These are phyloP conservation scores for Deinandra increscens DNA, from an alignment of 129 eudicot species.

Conservation along the genomic window DNA sequence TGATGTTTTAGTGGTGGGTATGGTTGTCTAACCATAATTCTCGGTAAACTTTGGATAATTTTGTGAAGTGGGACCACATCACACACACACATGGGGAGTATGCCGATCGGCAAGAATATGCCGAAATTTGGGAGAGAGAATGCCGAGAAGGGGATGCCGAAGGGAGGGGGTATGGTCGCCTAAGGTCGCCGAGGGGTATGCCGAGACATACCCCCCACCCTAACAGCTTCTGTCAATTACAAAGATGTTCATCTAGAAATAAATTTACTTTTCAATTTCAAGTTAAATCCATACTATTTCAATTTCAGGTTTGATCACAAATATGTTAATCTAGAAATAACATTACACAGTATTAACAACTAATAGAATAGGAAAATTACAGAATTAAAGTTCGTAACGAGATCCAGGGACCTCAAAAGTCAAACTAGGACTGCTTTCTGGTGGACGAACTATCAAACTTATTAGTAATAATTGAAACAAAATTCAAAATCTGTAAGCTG, in stretches of 20 bases:
- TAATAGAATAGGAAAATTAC: not conserved
- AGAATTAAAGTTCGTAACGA: not conserved
- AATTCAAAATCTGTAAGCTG: not conserved
- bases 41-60: too few relatives aligned
- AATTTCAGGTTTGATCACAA: too few relatives aligned
- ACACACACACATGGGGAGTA: too few relatives aligned
- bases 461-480: not conserved
- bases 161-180: too few relatives aligned
- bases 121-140: too few relatives aligned
- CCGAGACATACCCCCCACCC: too few relatives aligned
- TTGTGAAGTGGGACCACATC: too few relatives aligned
- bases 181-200: too few relatives aligned
- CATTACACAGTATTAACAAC: not conserved
- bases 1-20: too few relatives aligned
- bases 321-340: not conserved
- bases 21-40: too few relatives aligned
- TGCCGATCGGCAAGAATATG: too few relatives aligned
- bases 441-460: not conserved
- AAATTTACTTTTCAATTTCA: conserved; percentile 4
- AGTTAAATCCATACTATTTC: not conserved
- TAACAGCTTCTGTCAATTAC: not conserved
- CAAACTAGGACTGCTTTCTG: conserved; percentile 9
- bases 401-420: conserved; percentile 14
- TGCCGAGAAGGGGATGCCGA: too few relatives aligned
- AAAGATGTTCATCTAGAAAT: not conserved